Evolutionary conservation across 208 protist genomes (phyloP).

Genomic region (Leishmania lainsoni): DNA sequence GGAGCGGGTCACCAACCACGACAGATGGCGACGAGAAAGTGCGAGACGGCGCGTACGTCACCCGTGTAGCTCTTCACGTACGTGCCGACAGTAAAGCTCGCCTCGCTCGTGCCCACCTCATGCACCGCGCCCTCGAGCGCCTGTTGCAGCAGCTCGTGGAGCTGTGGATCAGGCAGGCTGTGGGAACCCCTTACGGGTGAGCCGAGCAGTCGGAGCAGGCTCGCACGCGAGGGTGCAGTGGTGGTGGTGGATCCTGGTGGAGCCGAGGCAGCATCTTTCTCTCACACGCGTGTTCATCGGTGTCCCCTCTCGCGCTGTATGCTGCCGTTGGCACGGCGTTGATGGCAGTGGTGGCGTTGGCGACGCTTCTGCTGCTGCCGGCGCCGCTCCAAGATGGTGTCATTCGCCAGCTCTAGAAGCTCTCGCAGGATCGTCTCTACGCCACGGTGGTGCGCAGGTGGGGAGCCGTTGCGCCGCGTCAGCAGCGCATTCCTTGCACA

Average conservation of each 20-base stretch:
- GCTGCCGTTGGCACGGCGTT: not conserved
- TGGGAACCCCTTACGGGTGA: conserved; percentile 69
- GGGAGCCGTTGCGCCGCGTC: conserved; percentile 75
- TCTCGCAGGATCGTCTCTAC: too few species aligned
- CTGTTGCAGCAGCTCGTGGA: conserved; percentile 59
- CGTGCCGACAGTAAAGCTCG: conserved; percentile 65
- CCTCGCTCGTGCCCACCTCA: conserved; percentile 72
- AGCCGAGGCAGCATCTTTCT: not conserved
- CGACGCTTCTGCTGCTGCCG: conserved; percentile 1
- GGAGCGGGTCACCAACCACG: conserved; percentile 7
- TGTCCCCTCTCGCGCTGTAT: not conserved
- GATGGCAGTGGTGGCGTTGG: not conserved
- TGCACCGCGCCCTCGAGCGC: conserved; percentile 82
- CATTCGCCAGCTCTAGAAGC: not conserved
- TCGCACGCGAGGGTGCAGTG: not conserved
- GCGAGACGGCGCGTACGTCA: conserved; percentile 83
- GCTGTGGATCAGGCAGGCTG: conserved; percentile 44
- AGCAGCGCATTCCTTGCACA: conserved; percentile 50
- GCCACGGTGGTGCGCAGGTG: too few species aligned
- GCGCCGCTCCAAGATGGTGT: not conserved
- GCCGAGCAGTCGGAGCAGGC: conserved; percentile 45
- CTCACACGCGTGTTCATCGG: not conserved
- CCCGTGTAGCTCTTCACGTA: conserved; percentile 84
- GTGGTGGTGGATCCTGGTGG: not conserved
- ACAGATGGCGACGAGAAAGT: conserved; percentile 76